Base-by-base conservation (phyloP, 139 green algal genomes). In the Chlorella sp. region DNA sequence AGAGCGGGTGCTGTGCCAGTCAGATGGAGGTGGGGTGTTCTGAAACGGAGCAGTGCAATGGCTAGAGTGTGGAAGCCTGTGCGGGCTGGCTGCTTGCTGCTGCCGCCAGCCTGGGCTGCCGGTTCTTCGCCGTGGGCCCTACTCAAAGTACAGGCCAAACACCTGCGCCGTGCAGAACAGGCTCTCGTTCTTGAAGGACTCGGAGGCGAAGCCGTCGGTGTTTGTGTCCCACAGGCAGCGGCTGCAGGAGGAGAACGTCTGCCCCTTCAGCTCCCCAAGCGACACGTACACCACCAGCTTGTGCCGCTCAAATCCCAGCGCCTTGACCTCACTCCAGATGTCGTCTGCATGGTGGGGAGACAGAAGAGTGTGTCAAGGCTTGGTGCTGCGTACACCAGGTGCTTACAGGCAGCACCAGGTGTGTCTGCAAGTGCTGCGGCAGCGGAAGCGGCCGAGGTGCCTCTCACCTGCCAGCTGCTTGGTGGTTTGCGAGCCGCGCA, bases 171-270 rank as follows among this genome's bases (percentile, higher is more conserved):
- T 94, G 79, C 96, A 98, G 88, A 96, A 98, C 14, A 98, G 83
- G 80, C 83, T 96, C 69, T 98, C 96, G 86, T 96, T 97, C 87
- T 97, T 94, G 85, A 96, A 97, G 57, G 92, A 93, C 85, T 96
- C 95, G 1, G 92, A 96, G 0, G 95, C 96, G 36, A 94, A 97
- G 92, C 92, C 95, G 92, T 98, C 96, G 1, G 92, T 94, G 60
- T 91, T 86, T 37, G 93, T 95, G 91, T 98, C 96, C 97, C 97
- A 99, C 42, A 99, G 90, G 92, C 97, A 98, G 0, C 96, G 91
- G 11, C 94, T 97, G n/a, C 95, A 93, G 40, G 97, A 93, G 22
- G 95, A 92, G 94, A 97, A 96, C 18, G 93, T 95, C 91, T 98
- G 96, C 2, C 96, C 96, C 73, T 92, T 94, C 88, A 97, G 97